Conservation (phyloP, 139 green algal genomes). For the Chlorella sp. region DNA sequence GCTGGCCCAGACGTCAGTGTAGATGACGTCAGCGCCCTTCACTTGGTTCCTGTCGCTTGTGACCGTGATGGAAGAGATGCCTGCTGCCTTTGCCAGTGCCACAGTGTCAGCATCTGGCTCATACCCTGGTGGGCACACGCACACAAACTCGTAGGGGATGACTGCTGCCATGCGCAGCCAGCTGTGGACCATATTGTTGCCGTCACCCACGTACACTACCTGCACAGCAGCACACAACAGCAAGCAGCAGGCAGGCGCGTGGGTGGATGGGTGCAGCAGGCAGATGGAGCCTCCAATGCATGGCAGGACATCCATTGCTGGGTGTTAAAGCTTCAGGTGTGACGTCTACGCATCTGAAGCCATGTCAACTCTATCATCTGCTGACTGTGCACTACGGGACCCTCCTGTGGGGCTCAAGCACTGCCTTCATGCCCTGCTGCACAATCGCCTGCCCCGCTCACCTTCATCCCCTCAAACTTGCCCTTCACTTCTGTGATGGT, state of each 20-base stretch:
- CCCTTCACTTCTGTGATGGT: conserved; percentile 87
- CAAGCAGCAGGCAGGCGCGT: too few species aligned
- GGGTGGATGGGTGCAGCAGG: too few species aligned
- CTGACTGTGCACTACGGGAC: too few species aligned
- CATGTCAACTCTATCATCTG: too few species aligned
- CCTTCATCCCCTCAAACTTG: conserved; percentile 78
- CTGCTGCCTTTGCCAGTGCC: conserved; percentile 42
- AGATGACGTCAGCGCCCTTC: conserved; percentile 91
- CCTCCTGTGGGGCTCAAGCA: too few species aligned
- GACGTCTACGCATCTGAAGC: too few species aligned
- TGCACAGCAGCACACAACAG: too few species aligned
- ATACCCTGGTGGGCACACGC: conserved; percentile 85
- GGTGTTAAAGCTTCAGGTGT: too few species aligned
- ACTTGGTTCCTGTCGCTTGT: conserved; percentile 45
- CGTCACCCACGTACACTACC: conserved; percentile 94
- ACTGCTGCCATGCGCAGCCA: conserved; percentile 88
- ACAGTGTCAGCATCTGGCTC: conserved; percentile 88
- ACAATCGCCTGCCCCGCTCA: too few species aligned
- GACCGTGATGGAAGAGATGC: conserved; percentile 49
- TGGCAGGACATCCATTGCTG: too few species aligned
- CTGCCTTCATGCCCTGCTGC: too few species aligned
- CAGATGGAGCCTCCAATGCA: too few species aligned
- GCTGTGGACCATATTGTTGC: conserved; percentile 98
- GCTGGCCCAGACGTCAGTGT: conserved; percentile 97
- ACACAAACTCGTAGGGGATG: conserved; percentile 90